Evolutionary conservation across 805 yeast species (phyloP).

Genomic region (Pichia eremophila): DNA sequence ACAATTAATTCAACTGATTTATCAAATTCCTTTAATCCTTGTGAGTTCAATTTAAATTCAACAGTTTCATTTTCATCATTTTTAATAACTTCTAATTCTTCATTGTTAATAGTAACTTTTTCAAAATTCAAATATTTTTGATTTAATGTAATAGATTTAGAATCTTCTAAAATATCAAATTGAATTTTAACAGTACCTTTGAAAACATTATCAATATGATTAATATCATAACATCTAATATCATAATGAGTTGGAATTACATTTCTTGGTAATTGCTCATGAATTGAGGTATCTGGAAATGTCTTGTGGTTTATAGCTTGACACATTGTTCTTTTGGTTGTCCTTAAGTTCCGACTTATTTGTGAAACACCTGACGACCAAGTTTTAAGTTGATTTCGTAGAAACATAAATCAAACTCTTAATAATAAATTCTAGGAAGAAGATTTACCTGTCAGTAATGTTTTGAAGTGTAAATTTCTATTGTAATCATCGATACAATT

Average conservation of each 20-base stretch:
- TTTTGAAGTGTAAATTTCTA: too few species aligned
- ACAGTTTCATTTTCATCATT: constrained; percentile 49
- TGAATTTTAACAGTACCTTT: constrained; percentile 39
- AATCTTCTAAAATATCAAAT: constrained; percentile 33
- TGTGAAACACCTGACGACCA: not conserved
- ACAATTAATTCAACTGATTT: constrained; percentile 27
- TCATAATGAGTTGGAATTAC: constrained; percentile 72
- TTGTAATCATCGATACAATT: too few species aligned
- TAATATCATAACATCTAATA: constrained; percentile 52
- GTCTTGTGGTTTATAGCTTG: not conserved
- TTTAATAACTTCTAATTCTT: constrained; percentile 19
- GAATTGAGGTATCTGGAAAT: constrained; percentile 37
- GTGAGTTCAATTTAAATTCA: constrained; percentile 40
- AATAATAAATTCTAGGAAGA: too few species aligned
- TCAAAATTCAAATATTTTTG: constrained; percentile 33
- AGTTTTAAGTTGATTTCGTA: not conserved
- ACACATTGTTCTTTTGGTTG: constrained; percentile 1
- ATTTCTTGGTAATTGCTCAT: constrained; percentile 28
- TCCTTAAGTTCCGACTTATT: too few species aligned
- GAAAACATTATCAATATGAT: constrained; percentile 36
- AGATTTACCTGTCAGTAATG: too few species aligned
- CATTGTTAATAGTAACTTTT: constrained; percentile 15
- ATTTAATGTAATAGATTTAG: constrained; percentile 39
- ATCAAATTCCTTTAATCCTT: constrained; percentile 21
- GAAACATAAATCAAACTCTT: not conserved